phyloP scores from a whole-genome alignment of 345 rosid genomes.

The Excoecaria cochinchinensis region DNA sequence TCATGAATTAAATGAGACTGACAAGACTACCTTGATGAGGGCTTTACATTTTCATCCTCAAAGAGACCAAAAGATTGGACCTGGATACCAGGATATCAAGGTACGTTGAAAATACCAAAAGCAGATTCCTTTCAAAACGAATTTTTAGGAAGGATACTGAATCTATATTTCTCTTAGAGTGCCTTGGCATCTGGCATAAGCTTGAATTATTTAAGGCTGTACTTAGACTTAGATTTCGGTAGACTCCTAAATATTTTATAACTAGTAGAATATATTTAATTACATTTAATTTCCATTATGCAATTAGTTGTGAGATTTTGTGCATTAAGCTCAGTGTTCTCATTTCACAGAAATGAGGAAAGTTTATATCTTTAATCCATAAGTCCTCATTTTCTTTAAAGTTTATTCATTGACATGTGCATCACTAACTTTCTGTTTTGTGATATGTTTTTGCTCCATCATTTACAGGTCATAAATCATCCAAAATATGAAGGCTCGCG shows the following conservation, averaged over 20 bases:
- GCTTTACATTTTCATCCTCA: constrained; percentile 79
- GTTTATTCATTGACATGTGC: not conserved
- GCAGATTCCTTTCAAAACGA: not conserved
- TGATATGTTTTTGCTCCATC: not conserved
- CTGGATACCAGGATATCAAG: constrained; percentile 60
- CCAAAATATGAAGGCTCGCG: constrained; percentile 52
- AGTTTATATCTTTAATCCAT: not conserved
- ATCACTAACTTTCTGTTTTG: not conserved
- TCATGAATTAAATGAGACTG: constrained; percentile 51
- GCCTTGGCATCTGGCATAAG: not conserved
- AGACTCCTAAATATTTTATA: not conserved
- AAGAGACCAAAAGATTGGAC: constrained; percentile 68
- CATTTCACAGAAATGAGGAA: not conserved
- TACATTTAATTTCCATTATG: not conserved
- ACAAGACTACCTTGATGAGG: constrained; percentile 44
- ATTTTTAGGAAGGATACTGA: not conserved
- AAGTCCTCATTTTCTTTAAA: not conserved
- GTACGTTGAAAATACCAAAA: constrained; percentile 30
- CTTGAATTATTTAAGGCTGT: not conserved
- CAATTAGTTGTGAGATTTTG: not conserved
- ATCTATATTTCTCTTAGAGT: too few species aligned
- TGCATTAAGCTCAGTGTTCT: not conserved
- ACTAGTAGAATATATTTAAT: not conserved
- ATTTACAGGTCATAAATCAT: constrained; percentile 58
- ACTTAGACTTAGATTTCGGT: too few species aligned